A percentile compares a stretch with the other conserved stretches of the same genome.
Conservation (phyloP, 805 yeast genomes). For the Schwanniomyces polymorphus region DNA sequence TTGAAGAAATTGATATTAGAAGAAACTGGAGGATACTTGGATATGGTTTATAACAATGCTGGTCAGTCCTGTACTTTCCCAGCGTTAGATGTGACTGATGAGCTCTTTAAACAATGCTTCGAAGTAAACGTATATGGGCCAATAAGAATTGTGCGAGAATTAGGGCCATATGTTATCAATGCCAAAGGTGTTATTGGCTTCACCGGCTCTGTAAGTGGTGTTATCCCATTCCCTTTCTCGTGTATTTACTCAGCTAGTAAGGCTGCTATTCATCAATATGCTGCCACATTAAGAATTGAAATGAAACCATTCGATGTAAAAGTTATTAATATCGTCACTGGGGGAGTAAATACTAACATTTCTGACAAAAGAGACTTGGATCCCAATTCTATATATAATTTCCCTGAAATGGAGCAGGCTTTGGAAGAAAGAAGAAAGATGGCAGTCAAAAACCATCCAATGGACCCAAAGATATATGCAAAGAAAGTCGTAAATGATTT, state of each 20-base stretch:
- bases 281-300: constrained; percentile 62
- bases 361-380: constrained; percentile 66
- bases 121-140: constrained; percentile 74
- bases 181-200: constrained; percentile 70
- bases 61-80: constrained; percentile 75
- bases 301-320: constrained; percentile 70
- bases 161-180: constrained; percentile 54
- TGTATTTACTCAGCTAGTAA: constrained; percentile 66
- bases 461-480: constrained; percentile 61
- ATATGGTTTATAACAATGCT: constrained; percentile 71
- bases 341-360: constrained; percentile 72
- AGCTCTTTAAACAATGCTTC: constrained; percentile 49
- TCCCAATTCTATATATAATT: constrained; percentile 50
- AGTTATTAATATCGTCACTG: constrained; percentile 70
- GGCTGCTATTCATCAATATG: constrained; percentile 76
- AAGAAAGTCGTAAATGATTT: constrained; percentile 51
- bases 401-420: constrained; percentile 51
- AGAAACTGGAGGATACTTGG: constrained; percentile 51
- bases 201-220: constrained; percentile 73
- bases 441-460: constrained; percentile 61
- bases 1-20: constrained; percentile 43
- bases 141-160: constrained; percentile 59
- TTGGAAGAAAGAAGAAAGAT: constrained; percentile 53
- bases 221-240: constrained; percentile 69
- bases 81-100: constrained; percentile 64